Evolutionary conservation across 2,329 filamentous ascomycete species (phyloP), one percentile per base, ranked within the genome.

Genomic region (Parastagonospora nodorum): DNA sequence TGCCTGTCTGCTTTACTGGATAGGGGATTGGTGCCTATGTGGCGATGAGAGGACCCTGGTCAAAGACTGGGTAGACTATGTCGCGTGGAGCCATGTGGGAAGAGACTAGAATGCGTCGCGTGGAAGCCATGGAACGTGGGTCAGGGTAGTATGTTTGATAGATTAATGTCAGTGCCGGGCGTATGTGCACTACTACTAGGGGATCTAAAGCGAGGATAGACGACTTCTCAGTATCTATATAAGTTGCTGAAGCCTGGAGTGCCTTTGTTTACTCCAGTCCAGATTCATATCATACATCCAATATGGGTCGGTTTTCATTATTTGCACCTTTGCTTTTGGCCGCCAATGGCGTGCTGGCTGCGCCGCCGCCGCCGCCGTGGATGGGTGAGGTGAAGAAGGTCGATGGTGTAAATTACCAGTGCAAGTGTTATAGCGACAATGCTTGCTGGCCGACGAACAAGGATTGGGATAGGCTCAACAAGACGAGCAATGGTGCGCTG

Each of bases 361-460:
- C 56, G 2, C 50, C 56, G 15, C 19, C 19, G 19, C 19, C 19
- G 5, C 19, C 19, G 19, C 19, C 19, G 19, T 72, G 68, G 69
- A 61, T 58, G 27, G 69, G 69, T 12, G 69, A 72, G 48, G 50
- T 60, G 14, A 68, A 63, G 50, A 57, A 60, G 31, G 53, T 60
- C 4, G 54, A 60, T 32, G 63, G 65, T 11, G 45, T 54, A 4
- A 55, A 55, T 3, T 71, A 70, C 31, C 57, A 68, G 27, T 73
- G 69, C 57, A 73, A 73, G 48, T 73, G 69, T 51, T 73, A 72
- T 50, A 65, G 63, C 0, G 67, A 71, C 45, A 67, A 72, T 41
- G 45, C 63, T 0, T 72, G 69, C 53, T 73, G 68, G 66, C 69
- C 69, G 2, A 63, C 58, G 2, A 55, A 47, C 27, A 45, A 45